A percentile compares a stretch with the other conserved stretches of the same genome.
phyloP scores from a whole-genome alignment of 192 early-diverging fungal genomes.

The Coemansia sp. region DNA sequence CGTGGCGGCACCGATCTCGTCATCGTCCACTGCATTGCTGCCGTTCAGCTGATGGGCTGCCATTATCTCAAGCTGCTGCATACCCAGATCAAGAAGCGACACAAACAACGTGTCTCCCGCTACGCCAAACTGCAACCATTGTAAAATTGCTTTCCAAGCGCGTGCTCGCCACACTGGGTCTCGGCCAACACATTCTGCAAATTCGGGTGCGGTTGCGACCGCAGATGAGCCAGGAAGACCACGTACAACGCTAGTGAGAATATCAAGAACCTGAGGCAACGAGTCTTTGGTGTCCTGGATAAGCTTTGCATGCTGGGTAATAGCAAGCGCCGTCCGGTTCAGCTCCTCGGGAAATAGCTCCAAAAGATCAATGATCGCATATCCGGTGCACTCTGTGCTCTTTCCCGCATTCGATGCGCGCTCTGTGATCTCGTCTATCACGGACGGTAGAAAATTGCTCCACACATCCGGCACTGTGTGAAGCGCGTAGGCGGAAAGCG shows the following conservation, averaged over 20 bases:
- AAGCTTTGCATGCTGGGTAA: constrained; percentile 18
- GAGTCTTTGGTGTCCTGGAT: constrained; percentile 30
- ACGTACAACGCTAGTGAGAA: constrained; percentile 30
- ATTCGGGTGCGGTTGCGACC: constrained; percentile 2
- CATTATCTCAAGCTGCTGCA: constrained; percentile 30
- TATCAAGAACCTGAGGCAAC: constrained; percentile 26
- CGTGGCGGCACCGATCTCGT: constrained; percentile 35
- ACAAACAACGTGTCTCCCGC: constrained; percentile 30
- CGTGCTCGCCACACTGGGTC: constrained; percentile 28
- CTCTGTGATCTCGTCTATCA: constrained; percentile 19
- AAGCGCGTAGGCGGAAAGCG: constrained; percentile 39
- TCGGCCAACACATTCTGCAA: constrained; percentile 17
- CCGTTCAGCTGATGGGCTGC: constrained; percentile 20
- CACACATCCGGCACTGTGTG: constrained; percentile 28
- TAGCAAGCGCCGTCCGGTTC: constrained; percentile 23
- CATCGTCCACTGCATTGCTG: constrained; percentile 15
- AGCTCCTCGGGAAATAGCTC: constrained; percentile 49
- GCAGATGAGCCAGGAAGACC: constrained; percentile 14
- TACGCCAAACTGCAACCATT: constrained; percentile 52
- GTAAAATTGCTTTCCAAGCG: constrained; percentile 40
- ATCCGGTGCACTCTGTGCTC: constrained; percentile 10
- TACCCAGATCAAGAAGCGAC: constrained; percentile 32
- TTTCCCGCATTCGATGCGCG: constrained; percentile 20
- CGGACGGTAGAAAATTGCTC: constrained; percentile 25
- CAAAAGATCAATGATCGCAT: constrained; percentile 39